Conservation (phyloP, 1,284 basidiomycete genomes). For the Puccinia novopanici region DNA sequence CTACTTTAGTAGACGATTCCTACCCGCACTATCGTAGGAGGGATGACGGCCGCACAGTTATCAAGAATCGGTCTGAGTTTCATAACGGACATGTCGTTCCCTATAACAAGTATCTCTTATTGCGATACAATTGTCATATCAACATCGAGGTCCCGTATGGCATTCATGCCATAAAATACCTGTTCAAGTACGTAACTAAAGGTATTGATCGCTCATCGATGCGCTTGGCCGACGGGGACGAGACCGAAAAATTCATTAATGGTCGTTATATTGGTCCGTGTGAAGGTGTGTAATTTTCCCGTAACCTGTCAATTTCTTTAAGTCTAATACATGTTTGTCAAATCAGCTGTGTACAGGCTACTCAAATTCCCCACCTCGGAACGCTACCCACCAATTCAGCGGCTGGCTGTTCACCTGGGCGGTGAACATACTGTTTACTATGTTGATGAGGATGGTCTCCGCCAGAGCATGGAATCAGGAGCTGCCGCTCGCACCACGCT, state of each 20-base stretch:
- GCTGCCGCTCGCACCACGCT: neutral
- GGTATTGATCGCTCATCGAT: neutral
- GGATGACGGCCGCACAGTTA: neutral
- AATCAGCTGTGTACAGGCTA: neutral
- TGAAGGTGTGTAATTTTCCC: neutral
- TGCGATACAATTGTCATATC: neutral
- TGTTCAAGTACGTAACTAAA: constrained; percentile 34
- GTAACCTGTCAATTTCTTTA: neutral
- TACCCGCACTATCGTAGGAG: constrained; percentile 54
- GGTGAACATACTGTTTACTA: neutral
- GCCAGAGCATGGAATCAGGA: neutral
- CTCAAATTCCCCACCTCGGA: neutral
- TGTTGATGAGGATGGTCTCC: neutral
- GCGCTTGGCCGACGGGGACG: neutral
- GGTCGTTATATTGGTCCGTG: neutral
- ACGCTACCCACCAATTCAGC: neutral
- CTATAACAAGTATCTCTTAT: too few relatives aligned
- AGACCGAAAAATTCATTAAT: constrained; percentile 1
- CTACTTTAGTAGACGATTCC: constrained; percentile 60
- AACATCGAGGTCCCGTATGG: neutral
- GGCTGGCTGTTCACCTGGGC: neutral
- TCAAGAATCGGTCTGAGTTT: too few relatives aligned
- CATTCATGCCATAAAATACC: constrained; percentile 11
- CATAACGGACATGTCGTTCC: neutral
- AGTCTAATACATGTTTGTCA: neutral